These are phyloP conservation scores for Alternaria panax DNA, from an alignment of 2,329 filamentous ascomycete species.

Conservation along the genomic window DNA sequence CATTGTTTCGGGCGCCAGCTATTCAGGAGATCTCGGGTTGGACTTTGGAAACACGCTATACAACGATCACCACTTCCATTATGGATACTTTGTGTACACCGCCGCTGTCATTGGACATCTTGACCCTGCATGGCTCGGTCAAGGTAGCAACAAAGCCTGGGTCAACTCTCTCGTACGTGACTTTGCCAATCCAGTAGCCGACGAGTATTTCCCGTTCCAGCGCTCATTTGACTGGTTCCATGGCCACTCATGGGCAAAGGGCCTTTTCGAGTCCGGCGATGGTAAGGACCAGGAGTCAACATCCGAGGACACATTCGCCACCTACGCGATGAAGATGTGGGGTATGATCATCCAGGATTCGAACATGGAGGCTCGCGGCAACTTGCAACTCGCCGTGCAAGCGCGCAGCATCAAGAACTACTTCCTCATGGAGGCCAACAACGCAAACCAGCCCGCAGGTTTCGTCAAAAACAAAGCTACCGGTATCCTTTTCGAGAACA, in stretches of 20 bases:
- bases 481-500: conserved; percentile 89
- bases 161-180: conserved; percentile 87
- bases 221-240: conserved; percentile 83
- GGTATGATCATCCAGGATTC: conserved; percentile 76
- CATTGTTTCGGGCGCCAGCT: conserved; percentile 76
- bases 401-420: conserved; percentile 78
- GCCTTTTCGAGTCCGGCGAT: conserved; percentile 74
- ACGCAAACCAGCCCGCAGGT: conserved; percentile 73
- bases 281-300: conserved; percentile 90
- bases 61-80: conserved; percentile 73
- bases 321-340: conserved; percentile 95
- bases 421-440: conserved; percentile 79
- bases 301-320: conserved; percentile 89
- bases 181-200: conserved; percentile 75
- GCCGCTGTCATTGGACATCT: conserved; percentile 85
- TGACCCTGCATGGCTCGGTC: conserved; percentile 74
- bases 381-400: conserved; percentile 83
- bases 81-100: conserved; percentile 87
- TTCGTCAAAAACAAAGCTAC: conserved; percentile 84
- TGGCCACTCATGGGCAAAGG: conserved; percentile 94
- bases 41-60: conserved; percentile 94
- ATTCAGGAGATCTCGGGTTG: conserved; percentile 57
- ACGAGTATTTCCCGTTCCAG: conserved; percentile 77
- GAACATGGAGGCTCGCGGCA: conserved; percentile 80
- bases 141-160: conserved; percentile 74